Evolutionary conservation across 2,329 filamentous ascomycete species (phyloP), one percentile per base, ranked within the genome.

Genomic region (Monosporascus sp.): DNA sequence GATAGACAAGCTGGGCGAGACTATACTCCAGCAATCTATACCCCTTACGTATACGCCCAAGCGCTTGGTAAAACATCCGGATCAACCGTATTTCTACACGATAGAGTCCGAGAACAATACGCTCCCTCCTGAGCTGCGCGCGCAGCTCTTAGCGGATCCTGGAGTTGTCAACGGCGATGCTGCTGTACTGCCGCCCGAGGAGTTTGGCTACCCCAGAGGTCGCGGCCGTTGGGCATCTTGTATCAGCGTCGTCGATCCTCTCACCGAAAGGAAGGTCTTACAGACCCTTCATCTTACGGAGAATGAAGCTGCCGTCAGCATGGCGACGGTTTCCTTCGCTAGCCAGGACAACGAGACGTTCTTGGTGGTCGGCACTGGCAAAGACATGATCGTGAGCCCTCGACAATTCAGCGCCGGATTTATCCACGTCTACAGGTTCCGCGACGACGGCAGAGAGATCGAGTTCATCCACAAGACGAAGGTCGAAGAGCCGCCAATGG

Each of bases 381-480:
- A 96, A 70, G 89, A 99, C 68, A 85, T 97, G 77, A 78, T 87
- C 17, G 80, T 92, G 53, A 89, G 81, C 58, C 91, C 92, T 9
- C 82, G 87, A 49, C 86, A 86, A 50, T 92, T 83, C 60, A 84
- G 81, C 1, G 85, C 85, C 56, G 94, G 93, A 1, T 96, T 87
- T 61, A 89, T 99, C 37, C 90, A 97, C 64, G 88, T 97, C 26
- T 99, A 97, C 71, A 85, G 91, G 43, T 90, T 99, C 69, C 82
- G 88, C 50, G 88, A 95, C 48, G 85, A 91, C 57, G 95, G 95
- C n/a, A 85, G 85, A 52, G 85, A 91, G 63, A 80, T 99, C 17
- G 89, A 97, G 65, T 94, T 97, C 54, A 92, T 97, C 58, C 94
- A 99, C 74, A 97, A 97, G 71, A 99, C 95, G 1, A 91, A 91